Conservation (phyloP, 345 rosid genomes). For the Syzygium aromaticum region DNA sequence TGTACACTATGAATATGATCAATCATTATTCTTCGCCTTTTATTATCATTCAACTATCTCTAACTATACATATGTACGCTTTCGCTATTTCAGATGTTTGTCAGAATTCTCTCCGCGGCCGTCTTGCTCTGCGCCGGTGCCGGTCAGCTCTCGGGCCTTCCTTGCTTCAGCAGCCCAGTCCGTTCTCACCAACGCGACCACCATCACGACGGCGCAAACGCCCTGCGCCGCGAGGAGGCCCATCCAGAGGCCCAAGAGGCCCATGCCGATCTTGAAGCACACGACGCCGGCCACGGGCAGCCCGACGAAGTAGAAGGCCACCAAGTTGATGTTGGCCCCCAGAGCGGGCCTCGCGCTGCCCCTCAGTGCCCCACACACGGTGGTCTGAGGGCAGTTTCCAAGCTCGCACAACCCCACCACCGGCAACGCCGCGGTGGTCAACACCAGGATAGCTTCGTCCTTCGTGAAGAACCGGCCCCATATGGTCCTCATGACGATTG, state of each 20-base stretch:
- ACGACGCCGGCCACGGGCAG: conserved; percentile 27
- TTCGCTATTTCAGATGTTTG: background rate
- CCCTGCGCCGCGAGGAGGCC: conserved; percentile 38
- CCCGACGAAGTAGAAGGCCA: conserved; percentile 46
- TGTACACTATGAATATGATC: background rate
- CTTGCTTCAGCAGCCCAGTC: conserved; percentile 30
- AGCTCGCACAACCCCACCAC: conserved; percentile 47
- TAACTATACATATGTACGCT: background rate
- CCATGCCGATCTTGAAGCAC: conserved; percentile 25
- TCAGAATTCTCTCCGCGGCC: too few relatives aligned
- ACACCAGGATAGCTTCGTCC: conserved; percentile 26
- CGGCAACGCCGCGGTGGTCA: conserved; percentile 34
- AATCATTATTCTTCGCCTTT: background rate
- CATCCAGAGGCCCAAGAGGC: conserved; percentile 35
- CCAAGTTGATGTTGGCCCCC: conserved; percentile 35
- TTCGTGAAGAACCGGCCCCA: conserved; percentile 41
- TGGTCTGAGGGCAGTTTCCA: conserved; percentile 52
- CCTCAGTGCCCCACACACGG: conserved; percentile 41
- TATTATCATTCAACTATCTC: background rate
- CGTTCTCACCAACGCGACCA: conserved; percentile 19
- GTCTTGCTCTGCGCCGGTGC: background rate
- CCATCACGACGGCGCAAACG: conserved; percentile 23
- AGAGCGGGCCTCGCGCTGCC: conserved; percentile 45
- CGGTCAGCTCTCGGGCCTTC: conserved; percentile 32
- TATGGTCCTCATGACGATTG: conserved; percentile 19